phyloP scores from a whole-genome alignment of 805 yeast species.

The Monosporozyma servazzii region DNA sequence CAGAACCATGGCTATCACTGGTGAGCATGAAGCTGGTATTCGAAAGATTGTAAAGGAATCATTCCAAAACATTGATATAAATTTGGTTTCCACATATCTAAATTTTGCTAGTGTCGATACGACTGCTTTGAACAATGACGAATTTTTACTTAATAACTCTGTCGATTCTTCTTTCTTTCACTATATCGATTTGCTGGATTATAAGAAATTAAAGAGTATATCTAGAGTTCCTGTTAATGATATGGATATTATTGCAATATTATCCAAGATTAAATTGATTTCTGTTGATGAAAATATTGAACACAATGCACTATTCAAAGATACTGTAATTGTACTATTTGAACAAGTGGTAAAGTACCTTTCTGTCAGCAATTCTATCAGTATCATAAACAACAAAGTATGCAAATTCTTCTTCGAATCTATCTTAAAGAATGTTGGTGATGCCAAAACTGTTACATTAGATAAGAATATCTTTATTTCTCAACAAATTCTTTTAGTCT shows the following conservation, averaged over 20 bases:
- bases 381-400: slow-evolving; percentile 3
- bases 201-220: slow-evolving; percentile 20
- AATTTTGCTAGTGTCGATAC: slow-evolving; percentile 16
- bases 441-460: neutral
- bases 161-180: slow-evolving; percentile 30
- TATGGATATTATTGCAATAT: slow-evolving; percentile 40
- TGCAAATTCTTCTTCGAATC: slow-evolving; percentile 4
- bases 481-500: slow-evolving; percentile 2
- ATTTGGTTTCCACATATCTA: slow-evolving; percentile 11
- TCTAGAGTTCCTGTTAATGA: slow-evolving; percentile 36
- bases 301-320: slow-evolving; percentile 17
- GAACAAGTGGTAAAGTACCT: slow-evolving; percentile 39
- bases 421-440: neutral
- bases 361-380: slow-evolving; percentile 5
- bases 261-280: slow-evolving; percentile 33
- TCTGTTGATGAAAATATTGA: slow-evolving; percentile 19
- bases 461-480: slow-evolving; percentile 1
- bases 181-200: slow-evolving; percentile 27
- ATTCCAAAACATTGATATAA: slow-evolving; percentile 8
- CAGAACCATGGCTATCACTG: slow-evolving; percentile 42
- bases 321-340: slow-evolving; percentile 31
- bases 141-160: slow-evolving; percentile 11
- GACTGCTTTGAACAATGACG: slow-evolving; percentile 7
- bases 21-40: slow-evolving; percentile 42
- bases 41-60: slow-evolving; percentile 3